Percentiles rank a stretch among this genome's conserved stretches.
phyloP scores from a whole-genome alignment of 2,329 filamentous ascomycete species.

The Talaromyces sp. region DNA sequence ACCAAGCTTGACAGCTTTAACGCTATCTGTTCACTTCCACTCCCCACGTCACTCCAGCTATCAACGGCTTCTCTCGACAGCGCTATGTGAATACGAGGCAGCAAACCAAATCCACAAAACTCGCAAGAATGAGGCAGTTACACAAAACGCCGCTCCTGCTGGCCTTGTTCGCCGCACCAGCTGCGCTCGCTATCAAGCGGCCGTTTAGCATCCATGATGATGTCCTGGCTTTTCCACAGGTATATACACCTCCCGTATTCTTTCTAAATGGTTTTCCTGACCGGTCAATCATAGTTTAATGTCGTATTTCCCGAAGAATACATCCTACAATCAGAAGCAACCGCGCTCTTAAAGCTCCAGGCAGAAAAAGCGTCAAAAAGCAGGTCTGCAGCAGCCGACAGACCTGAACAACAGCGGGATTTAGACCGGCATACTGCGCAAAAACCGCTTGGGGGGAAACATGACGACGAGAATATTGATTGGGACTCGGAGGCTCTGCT shows the following conservation, averaged over 20 bases:
- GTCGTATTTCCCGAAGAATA: constrained; percentile 69
- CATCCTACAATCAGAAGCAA: constrained; percentile 65
- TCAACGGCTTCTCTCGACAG: background rate
- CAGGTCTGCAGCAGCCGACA: background rate
- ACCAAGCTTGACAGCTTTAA: background rate
- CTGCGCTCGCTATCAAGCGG: constrained; percentile 48
- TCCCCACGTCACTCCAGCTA: background rate
- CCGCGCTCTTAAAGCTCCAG: constrained; percentile 45
- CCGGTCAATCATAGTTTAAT: constrained; percentile 59
- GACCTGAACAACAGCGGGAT: constrained; percentile 8
- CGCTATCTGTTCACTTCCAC: constrained; percentile 5
- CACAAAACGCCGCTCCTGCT: constrained; percentile 24
- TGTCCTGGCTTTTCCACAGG: constrained; percentile 79
- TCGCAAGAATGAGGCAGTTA: background rate
- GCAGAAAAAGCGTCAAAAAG: constrained; percentile 14
- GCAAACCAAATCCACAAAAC: background rate
- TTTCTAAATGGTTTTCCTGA: background rate
- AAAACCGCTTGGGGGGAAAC: constrained; percentile 38
- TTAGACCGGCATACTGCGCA: constrained; percentile 17
- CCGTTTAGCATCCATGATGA: constrained; percentile 85
- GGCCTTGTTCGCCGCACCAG: constrained; percentile 22
- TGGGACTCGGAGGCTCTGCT: background rate
- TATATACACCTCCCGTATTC: constrained; percentile 35
- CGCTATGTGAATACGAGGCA: constrained; percentile 1
- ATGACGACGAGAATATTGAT: constrained; percentile 41